Base-by-base conservation (phyloP, 2,329 filamentous ascomycete species). In the Dactylellina haptotyla region DNA sequence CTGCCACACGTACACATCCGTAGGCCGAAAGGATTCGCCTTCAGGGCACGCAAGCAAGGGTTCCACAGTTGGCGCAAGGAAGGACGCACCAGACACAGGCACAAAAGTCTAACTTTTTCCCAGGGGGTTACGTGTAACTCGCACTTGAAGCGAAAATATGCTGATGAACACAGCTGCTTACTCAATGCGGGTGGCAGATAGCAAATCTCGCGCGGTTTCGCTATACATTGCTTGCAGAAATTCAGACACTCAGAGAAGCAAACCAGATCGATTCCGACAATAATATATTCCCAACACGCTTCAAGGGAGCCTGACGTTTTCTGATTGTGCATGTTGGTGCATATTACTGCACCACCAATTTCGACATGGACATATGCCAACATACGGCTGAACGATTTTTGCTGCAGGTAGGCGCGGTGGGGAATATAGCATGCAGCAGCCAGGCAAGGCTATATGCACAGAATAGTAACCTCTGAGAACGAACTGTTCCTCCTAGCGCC, bases 1-100 rank as follows among this genome's bases (percentile, higher is more conserved):
- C 64, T 59, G 46, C 54, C 48, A 50, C 39, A 48, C 43, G 28
- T 46, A 69, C 16, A 9, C 34, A 37, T 46, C 12, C 46, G 48
- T 34, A 41, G 18, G 50, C 57, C 46, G 65, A 63, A 54, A 70
- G 66, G 66, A 71, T 69, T 69, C 64, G 41, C 53, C 66, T 63
- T 58, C 50, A 34, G 25, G 43, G 45, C 50, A 23, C 41, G 41
- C 46, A 48, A 30, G 45, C 64, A 43, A 62, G 57, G 57, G 66
- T 63, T 71, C 66, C 66, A 62, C 56, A 34, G 20, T 37, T 46
- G 32, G 64, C 34, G 65, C 34, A 66, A 66, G 39, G 10, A 66
- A 65, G 58, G 51, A 58, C 53, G 41, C 34, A 20, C 18, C 18
- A 8, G 12, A 4, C 39, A n/a, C 23, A n/a, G 9, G 23, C 32